phyloP scores from a whole-genome alignment of 2,329 filamentous ascomycete genomes.

The Byssoonygena ceratinophila region DNA sequence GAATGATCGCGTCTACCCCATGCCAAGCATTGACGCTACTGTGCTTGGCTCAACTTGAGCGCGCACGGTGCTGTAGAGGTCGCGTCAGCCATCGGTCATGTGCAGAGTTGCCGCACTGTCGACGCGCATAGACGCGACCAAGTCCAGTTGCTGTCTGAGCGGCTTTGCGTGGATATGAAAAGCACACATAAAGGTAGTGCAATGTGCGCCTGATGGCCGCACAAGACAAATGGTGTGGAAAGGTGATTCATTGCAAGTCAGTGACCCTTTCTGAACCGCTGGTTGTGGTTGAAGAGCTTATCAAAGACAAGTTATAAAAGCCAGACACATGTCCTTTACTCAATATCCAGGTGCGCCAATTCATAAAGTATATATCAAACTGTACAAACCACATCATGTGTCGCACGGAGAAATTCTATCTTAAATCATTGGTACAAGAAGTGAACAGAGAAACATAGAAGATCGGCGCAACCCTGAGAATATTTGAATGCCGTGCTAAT shows the following conservation, averaged over 20 bases:
- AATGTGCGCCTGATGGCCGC: too few relatives aligned
- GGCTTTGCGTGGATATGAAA: not conserved
- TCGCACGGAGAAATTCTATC: not conserved
- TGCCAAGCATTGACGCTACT: not conserved
- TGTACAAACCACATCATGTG: not conserved
- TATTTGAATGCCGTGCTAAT: not conserved
- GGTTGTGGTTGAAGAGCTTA: too few relatives aligned
- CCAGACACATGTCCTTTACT: not conserved
- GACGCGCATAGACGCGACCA: conserved; percentile 11
- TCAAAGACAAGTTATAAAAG: not conserved
- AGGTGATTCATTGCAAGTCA: too few relatives aligned
- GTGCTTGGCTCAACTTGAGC: not conserved
- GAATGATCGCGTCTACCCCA: not conserved
- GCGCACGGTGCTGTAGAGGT: not conserved
- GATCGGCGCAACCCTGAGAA: not conserved
- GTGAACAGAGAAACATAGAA: not conserved
- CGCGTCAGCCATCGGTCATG: not conserved
- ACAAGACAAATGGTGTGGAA: not conserved
- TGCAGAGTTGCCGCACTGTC: not conserved
- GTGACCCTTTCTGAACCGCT: too few relatives aligned
- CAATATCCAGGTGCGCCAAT: not conserved
- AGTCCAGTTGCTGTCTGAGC: not conserved
- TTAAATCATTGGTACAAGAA: not conserved
- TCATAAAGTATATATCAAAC: not conserved
- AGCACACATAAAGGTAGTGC: not conserved